Evolutionary conservation across 371 early-diverging fungal species (phyloP).

Genomic region (Dinochytrium kinnereticum): DNA sequence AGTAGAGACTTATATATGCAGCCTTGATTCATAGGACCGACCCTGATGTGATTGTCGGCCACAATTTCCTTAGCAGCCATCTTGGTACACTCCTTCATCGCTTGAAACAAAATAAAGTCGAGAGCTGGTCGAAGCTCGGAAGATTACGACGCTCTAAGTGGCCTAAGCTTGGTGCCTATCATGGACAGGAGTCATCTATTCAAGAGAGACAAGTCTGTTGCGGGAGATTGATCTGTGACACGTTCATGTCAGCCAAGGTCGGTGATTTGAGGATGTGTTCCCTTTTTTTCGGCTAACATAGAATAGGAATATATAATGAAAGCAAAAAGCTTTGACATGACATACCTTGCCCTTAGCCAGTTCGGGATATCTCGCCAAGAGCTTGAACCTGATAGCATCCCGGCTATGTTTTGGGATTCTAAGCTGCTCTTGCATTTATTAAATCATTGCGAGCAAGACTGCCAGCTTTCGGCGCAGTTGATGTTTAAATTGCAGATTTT

Average conservation of each 20-base stretch:
- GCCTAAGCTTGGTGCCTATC: constrained; percentile 82
- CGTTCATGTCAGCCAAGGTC: constrained; percentile 84
- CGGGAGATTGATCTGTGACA: constrained; percentile 96
- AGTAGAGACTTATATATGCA: too few relatives aligned
- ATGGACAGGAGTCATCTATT: constrained; percentile 82
- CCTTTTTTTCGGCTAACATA: background rate
- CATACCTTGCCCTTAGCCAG: constrained; percentile 75
- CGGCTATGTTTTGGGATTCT: constrained; percentile 69
- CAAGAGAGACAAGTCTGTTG: constrained; percentile 73
- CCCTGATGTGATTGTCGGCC: constrained; percentile 96
- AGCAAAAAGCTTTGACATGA: constrained; percentile 87
- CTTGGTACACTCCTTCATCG: constrained; percentile 91
- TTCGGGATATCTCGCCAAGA: constrained; percentile 85
- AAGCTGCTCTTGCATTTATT: constrained; percentile 70
- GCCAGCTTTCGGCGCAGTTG: constrained; percentile 77
- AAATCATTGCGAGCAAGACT: constrained; percentile 83
- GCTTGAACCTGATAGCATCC: constrained; percentile 81
- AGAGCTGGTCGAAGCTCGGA: constrained; percentile 82
- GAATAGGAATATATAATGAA: constrained; percentile 33
- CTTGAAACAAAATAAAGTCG: constrained; percentile 79
- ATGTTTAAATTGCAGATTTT: constrained; percentile 89
- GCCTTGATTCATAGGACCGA: constrained; percentile 79
- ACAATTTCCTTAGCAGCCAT: constrained; percentile 94
- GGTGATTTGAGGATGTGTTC: background rate
- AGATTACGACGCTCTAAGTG: constrained; percentile 81